A percentile compares a stretch with the other conserved stretches of the same genome.
Conservation (phyloP, 1,284 basidiomycete species). For the Serendipita sp. region DNA sequence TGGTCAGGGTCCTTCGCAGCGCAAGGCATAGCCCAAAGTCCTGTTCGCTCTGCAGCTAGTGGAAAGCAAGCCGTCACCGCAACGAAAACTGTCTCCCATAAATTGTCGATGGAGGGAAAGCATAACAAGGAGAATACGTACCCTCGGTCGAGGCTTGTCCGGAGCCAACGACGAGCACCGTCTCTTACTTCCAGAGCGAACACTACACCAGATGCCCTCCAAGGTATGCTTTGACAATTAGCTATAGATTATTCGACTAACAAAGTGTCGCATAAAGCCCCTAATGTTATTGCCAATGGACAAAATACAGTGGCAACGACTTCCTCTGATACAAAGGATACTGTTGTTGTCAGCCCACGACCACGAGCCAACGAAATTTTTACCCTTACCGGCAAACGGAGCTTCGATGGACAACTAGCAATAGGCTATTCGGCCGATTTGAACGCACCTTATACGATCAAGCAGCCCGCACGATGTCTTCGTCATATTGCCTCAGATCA, state of each 20-base stretch:
- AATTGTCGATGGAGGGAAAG: slow-evolving; percentile 33
- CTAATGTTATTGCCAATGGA: not conserved
- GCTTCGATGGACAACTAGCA: not conserved
- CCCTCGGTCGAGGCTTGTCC: slow-evolving; percentile 23
- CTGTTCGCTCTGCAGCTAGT: too few relatives aligned
- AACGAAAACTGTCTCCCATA: slow-evolving; percentile 19
- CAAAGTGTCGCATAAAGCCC: too few relatives aligned
- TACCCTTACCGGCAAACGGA: not conserved
- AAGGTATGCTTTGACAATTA: too few relatives aligned
- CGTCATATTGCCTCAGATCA: not conserved
- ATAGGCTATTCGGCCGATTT: not conserved
- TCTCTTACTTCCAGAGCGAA: too few relatives aligned
- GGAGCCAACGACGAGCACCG: too few relatives aligned
- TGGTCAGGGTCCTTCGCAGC: slow-evolving; percentile 28
- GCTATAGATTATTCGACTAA: too few relatives aligned
- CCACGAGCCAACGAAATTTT: not conserved
- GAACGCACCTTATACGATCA: not conserved
- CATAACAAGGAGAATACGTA: slow-evolving; percentile 43
- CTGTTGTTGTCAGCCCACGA: not conserved
- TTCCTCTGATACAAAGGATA: not conserved
- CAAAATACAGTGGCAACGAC: not conserved
- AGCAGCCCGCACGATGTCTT: not conserved
- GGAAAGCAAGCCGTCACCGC: too few relatives aligned
- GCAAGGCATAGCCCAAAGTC: too few relatives aligned
- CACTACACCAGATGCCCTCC: too few relatives aligned